Evolutionary conservation across 306 rosid species (phyloP).

Genomic region (Dryas alaskensis): DNA sequence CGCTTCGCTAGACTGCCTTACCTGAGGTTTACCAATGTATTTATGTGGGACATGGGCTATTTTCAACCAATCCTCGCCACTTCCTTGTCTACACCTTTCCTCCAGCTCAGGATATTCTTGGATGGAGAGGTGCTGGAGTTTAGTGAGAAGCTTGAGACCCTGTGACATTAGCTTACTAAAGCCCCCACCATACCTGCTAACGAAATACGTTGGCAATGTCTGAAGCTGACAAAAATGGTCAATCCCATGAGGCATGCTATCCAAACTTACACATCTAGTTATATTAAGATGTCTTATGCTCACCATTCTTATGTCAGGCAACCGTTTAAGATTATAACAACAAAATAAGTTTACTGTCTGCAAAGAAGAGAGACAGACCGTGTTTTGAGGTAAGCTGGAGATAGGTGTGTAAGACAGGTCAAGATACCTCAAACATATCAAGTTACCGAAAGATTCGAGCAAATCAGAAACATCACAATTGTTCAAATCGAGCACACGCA

Average conservation of each 20-base stretch:
- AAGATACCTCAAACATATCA: constrained; percentile 15
- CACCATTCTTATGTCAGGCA: neutral
- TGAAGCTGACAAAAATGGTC: neutral
- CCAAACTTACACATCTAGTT: neutral
- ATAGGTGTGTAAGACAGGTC: neutral
- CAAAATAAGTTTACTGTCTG: neutral
- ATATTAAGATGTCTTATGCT: constrained; percentile 3
- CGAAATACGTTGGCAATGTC: neutral
- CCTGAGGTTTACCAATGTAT: constrained; percentile 1
- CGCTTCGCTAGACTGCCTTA: neutral
- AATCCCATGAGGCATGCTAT: rapidly evolving
- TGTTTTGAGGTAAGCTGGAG: neutral
- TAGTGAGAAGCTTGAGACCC: neutral
- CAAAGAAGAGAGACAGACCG: neutral
- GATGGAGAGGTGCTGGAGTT: constrained; percentile 21
- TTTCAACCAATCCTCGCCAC: constrained; percentile 18
- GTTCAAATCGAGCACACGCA: constrained; percentile 17
- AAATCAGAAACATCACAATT: neutral
- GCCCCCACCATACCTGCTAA: too few relatives aligned
- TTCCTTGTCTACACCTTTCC: neutral
- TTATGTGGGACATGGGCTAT: constrained; percentile 13
- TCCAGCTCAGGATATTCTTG: constrained; percentile 15
- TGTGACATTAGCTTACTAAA: neutral
- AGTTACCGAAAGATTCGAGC: neutral
- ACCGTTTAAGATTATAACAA: rapidly evolving